Base-by-base conservation (phyloP, 495 filamentous ascomycete genomes). In the Trichocladium uniseriatum region DNA sequence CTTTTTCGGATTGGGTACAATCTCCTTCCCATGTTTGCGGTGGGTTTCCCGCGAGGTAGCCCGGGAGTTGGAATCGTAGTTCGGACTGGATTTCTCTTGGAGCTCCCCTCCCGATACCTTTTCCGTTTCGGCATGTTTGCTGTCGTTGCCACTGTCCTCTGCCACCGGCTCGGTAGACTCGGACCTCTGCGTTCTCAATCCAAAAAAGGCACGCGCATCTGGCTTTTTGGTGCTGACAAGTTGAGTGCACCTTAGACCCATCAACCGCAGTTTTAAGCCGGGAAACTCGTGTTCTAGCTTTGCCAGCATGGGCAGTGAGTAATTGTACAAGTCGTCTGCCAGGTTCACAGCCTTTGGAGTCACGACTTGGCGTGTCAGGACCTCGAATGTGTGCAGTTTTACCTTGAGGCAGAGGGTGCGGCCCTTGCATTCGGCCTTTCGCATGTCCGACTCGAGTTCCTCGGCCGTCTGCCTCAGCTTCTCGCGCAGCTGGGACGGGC, bases 381-480 rank as follows among this genome's bases (percentile, higher is more conserved):
- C 90, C 63, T 96, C 88, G 57, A 89, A 99, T 0, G 87, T 94
- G 57, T 95, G 88, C 10, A 97, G 71, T 62, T 99, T 99, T 41
- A 96, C 77, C 65, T 99, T 99, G 16, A 99, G 64, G 19, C 86
- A 83, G 3, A 98, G 66, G 1, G 94, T 97, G 6, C 90, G 80
- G 5, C 91, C 91, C 65, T 90, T 95, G 65, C 87, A 86, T 53
- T 87, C 77, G 5, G 84, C 86, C 16, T 77, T 77, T n/a, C 68
- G 63, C 57, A 97, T 72, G 60, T 97, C 94, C 53, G 86, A 83
- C 63, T 94, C 89, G 15, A 99, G 70, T 62, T 95, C 92, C 52
- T 91, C 83, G 0, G 94, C 87, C 2, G 79, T 87, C 63, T 69
- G 73, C 34, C 81, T 78, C 3, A 99, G 74, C 62, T 94, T 95